phyloP scores from a whole-genome alignment of 495 filamentous ascomycete species.

The Daldinia decipiens region DNA sequence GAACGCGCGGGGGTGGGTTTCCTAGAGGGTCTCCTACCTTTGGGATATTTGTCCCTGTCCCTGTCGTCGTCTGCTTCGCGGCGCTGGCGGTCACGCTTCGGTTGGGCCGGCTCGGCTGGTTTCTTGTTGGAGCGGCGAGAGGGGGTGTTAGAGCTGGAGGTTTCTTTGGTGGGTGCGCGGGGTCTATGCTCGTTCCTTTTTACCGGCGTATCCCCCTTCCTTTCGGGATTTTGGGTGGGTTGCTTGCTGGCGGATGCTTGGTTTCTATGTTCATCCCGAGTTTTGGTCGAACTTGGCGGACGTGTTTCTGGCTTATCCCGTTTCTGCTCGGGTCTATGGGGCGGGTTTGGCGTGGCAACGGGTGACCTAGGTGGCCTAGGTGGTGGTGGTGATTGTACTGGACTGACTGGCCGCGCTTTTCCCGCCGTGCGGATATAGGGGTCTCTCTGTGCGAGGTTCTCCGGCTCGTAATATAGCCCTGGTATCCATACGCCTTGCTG shows the following conservation, averaged over 20 bases:
- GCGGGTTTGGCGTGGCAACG: neutral
- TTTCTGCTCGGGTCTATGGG: neutral
- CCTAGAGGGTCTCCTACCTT: neutral
- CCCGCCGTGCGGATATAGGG: constrained; percentile 15
- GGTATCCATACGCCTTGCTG: constrained; percentile 36
- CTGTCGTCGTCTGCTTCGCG: neutral
- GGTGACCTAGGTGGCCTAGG: neutral
- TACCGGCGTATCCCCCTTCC: neutral
- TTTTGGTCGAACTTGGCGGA: neutral
- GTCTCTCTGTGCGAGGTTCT: constrained; percentile 28
- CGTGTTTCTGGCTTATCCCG: neutral
- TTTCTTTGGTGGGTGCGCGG: neutral
- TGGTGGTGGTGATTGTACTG: neutral
- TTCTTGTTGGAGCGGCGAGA: neutral
- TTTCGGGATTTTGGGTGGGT: neutral
- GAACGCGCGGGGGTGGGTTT: neutral
- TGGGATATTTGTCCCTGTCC: neutral
- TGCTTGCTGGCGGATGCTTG: neutral
- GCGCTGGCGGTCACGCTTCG: neutral
- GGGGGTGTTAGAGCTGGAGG: neutral
- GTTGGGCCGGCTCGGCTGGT: neutral
- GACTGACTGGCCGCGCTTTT: constrained; percentile 24
- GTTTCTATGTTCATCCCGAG: neutral
- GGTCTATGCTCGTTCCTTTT: neutral
- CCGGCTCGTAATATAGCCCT: constrained; percentile 35